These are phyloP conservation scores for Conticribra guillardii DNA, from an alignment of 108 stramenopile genomes.

Conservation along the genomic window DNA sequence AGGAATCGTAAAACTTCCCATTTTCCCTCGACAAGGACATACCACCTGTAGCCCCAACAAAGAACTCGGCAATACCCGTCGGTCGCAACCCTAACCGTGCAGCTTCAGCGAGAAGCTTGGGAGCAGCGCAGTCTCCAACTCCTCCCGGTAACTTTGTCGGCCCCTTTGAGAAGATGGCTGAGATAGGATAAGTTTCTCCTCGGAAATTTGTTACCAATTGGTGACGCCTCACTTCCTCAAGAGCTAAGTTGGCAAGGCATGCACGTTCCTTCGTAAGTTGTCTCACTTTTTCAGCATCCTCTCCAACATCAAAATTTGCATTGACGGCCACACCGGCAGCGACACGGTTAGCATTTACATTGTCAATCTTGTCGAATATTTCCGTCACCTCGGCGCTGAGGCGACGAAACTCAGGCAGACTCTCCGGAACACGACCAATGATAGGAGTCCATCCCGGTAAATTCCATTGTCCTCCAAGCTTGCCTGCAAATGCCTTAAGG, in stretches of 20 bases:
- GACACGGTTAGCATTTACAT: background rate
- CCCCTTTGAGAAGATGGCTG: background rate
- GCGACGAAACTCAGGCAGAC: conserved; percentile 8
- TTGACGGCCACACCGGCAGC: no score
- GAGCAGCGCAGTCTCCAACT: conserved; percentile 17
- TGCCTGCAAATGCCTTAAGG: conserved; percentile 28
- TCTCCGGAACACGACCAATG: conserved; percentile 15
- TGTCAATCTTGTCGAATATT: conserved; percentile 7
- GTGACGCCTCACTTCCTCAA: conserved; percentile 8
- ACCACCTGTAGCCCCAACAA: conserved; percentile 15
- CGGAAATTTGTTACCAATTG: conserved; percentile 16
- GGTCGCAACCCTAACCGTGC: conserved; percentile 10
- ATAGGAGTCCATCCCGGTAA: conserved; percentile 27
- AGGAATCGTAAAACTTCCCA: conserved; percentile 18
- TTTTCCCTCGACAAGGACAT: conserved; percentile 3
- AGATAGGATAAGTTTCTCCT: conserved; percentile 9
- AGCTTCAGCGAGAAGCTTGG: conserved; percentile 22
- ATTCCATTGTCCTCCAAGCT: conserved; percentile 20
- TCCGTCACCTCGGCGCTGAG: conserved; percentile 11
- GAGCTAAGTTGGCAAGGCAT: conserved; percentile 6
- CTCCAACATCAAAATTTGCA: no score
- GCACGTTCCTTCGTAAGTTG: conserved; percentile 7
- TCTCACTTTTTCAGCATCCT: background rate
- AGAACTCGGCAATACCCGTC: conserved; percentile 25
- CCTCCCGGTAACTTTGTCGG: conserved; percentile 19